A percentile compares a stretch with the other conserved stretches of the same genome.
Conservation (phyloP, 176 grass and related monocot genomes). For the Elymus sibiricus region DNA sequence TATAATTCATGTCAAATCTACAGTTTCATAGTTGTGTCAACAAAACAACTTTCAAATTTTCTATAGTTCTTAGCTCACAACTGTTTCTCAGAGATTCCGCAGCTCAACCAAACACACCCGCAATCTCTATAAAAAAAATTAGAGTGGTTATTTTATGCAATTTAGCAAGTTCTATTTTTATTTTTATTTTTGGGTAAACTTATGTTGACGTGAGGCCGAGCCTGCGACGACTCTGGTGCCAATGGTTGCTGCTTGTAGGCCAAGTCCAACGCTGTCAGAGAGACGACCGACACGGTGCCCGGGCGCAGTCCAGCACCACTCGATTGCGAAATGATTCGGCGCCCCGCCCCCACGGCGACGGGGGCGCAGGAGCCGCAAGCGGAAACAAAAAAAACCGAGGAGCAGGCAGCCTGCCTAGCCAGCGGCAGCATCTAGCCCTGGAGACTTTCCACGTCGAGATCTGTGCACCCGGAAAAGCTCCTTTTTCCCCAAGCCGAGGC, state of each 20-base stretch:
- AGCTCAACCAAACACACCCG: too few species aligned
- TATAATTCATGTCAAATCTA: too few species aligned
- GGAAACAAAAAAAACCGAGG: slow-evolving; percentile 26
- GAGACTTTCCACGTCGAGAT: slow-evolving; percentile 38
- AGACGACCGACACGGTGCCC: background rate
- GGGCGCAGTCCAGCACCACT: background rate
- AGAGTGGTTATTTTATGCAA: too few species aligned
- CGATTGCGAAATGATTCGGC: slow-evolving; percentile 54
- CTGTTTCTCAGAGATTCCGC: too few species aligned
- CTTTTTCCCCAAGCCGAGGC: background rate
- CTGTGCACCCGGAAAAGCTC: background rate
- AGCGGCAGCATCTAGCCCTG: background rate
- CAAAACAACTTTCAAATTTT: too few species aligned
- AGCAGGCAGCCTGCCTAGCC: background rate
- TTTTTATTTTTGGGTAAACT: too few species aligned
- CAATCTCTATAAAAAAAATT: too few species aligned
- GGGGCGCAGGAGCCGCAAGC: background rate
- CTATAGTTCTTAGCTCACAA: too few species aligned
- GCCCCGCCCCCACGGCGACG: background rate
- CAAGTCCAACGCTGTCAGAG: background rate
- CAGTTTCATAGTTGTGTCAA: too few species aligned
- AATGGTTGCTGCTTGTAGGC: background rate
- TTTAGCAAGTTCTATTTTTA: too few species aligned
- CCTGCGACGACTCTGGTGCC: too few species aligned
- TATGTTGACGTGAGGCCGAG: too few species aligned